phyloP scores from a whole-genome alignment of 805 yeast species.

The Candida mattraensis region DNA sequence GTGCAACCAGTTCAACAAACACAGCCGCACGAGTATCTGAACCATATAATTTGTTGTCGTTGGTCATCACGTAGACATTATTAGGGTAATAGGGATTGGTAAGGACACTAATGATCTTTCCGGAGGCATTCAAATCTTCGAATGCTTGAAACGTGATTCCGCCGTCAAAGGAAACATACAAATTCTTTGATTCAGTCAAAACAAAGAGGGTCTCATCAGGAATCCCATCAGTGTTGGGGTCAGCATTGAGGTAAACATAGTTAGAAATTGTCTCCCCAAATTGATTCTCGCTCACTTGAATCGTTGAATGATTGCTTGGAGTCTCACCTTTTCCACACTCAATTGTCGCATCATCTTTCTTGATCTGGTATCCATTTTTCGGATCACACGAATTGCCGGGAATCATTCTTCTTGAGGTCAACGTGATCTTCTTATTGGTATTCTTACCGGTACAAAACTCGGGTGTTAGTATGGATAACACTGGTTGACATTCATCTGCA shows the following conservation, averaged over 20 bases:
- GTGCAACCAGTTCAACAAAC: slow-evolving; percentile 49
- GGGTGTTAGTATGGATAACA: slow-evolving; percentile 15
- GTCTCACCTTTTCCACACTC: slow-evolving; percentile 36
- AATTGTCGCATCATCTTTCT: slow-evolving; percentile 29
- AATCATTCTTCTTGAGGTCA: slow-evolving; percentile 26
- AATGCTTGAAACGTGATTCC: slow-evolving; percentile 48
- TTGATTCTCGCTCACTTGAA: slow-evolving; percentile 39
- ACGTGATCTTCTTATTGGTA: slow-evolving; percentile 17
- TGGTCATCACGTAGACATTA: slow-evolving; percentile 54
- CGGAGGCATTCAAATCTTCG: slow-evolving; percentile 34
- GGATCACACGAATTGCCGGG: slow-evolving; percentile 29
- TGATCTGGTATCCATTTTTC: slow-evolving; percentile 21
- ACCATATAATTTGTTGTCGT: slow-evolving; percentile 47
- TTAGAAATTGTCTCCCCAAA: slow-evolving; percentile 55
- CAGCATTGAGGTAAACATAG: slow-evolving; percentile 62
- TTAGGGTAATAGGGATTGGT: slow-evolving; percentile 63
- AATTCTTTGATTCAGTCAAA: slow-evolving; percentile 49
- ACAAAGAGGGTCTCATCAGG: slow-evolving; percentile 67
- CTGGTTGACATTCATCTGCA: slow-evolving; percentile 49
- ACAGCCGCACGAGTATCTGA: slow-evolving; percentile 69
- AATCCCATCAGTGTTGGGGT: slow-evolving; percentile 34
- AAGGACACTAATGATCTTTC: slow-evolving; percentile 51
- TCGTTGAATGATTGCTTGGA: slow-evolving; percentile 20
- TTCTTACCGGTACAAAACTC: slow-evolving; percentile 25
- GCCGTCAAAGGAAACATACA: slow-evolving; percentile 71